Percentiles rank a stretch among this genome's conserved stretches.
phyloP scores from a whole-genome alignment of 495 filamentous ascomycete genomes.

The Terfezia boudieri region DNA sequence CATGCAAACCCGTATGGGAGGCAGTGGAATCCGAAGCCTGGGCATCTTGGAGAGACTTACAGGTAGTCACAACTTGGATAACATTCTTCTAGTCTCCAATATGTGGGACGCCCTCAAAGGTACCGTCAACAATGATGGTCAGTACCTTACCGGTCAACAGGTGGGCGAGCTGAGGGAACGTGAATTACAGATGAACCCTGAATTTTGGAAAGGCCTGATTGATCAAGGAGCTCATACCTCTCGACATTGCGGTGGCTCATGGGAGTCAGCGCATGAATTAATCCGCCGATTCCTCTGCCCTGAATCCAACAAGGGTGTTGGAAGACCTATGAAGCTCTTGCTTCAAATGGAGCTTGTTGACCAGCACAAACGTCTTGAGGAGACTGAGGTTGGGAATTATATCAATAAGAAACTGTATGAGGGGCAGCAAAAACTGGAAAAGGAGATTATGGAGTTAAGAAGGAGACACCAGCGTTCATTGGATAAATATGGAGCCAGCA shows the following conservation, averaged over 20 bases:
- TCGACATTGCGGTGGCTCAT: conserved; percentile 15
- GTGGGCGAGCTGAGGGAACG: conserved; percentile 19
- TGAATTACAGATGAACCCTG: conserved; percentile 18
- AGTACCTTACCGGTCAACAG: background rate
- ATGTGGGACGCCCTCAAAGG: conserved; percentile 3
- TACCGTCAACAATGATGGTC: background rate
- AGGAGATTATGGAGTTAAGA: background rate
- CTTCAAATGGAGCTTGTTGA: conserved; percentile 22
- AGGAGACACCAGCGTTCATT: background rate
- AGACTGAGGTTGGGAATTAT: conserved; percentile 20
- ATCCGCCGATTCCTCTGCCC: conserved; percentile 6
- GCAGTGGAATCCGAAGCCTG: conserved; percentile 11
- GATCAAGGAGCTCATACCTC: conserved; percentile 11
- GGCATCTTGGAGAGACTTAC: conserved; percentile 14
- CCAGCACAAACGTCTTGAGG: conserved; percentile 14
- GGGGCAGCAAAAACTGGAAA: background rate
- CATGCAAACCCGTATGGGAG: conserved; percentile 11
- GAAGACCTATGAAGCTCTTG: conserved; percentile 13
- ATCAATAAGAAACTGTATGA: background rate
- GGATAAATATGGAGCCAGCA: background rate
- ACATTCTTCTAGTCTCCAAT: conserved; percentile 12
- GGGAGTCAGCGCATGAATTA: conserved; percentile 17
- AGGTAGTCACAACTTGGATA: conserved; percentile 5
- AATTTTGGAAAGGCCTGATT: conserved; percentile 24
- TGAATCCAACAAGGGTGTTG: conserved; percentile 2